Evolutionary conservation across 2,329 filamentous ascomycete genomes (phyloP), one percentile per base, ranked within the genome.

Genomic region (Hypoxylon sp.): DNA sequence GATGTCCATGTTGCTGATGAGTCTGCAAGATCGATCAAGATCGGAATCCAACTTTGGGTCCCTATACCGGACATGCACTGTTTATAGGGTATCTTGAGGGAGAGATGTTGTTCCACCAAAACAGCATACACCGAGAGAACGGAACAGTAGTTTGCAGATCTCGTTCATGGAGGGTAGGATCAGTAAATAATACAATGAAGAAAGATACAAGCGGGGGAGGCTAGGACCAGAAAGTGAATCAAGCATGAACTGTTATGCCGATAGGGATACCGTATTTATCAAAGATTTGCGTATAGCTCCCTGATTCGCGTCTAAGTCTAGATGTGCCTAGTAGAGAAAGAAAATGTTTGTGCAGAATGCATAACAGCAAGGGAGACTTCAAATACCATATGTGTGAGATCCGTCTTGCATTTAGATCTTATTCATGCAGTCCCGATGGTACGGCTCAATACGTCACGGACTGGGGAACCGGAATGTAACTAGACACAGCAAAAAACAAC

Each of bases 331-430:
- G 28, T 36, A 55, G 50, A 50, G 45, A 38, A 60, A 43, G 51
- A 60, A 60, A 73, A 70, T 73, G 72, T 71, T 75, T 77, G 72
- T 75, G 72, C 70, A 74, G 70, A 60, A 69, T 73, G 67, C 74
- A 77, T 73, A 75, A 75, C 72, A 76, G 74, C 67, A 75, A 77
- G 75, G 74, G 75, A 69, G 72, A 74, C 68, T 72, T 72, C 72
- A 76, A 71, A 67, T 74, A 72, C 71, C 70, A 71, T 69, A 3
- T 67, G 69, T 71, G 55, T 69, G 58, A 68, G 63, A 74, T 74
- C 65, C 49, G 68, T 70, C 65, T 73, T 66, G 68, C 67, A 74
- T 71, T 58, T 55, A 55, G 63, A 72, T 70, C 70, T 72, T 63
- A 67, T 73, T 70, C 70, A 72, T 72, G 63, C 67, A 60, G 63